Base-by-base conservation (phyloP, 345 rosid genomes). In the Syzygium aqueum region DNA sequence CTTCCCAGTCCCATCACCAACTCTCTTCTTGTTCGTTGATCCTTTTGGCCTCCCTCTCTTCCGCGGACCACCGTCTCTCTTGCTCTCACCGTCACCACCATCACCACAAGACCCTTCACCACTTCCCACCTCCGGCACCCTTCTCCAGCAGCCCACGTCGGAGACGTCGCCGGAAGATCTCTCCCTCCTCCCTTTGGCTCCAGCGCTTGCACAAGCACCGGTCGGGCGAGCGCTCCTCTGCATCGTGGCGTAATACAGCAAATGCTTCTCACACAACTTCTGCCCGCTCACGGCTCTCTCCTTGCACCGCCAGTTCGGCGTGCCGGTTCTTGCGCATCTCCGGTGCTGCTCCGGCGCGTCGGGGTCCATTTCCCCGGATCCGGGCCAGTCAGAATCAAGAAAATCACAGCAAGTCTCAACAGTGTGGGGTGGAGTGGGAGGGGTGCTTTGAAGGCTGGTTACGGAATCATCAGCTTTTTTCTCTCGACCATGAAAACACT, bases 31-130 rank as follows among this genome's bases (percentile, higher is more conserved):
- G 59, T 51, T 84, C 88, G 46, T 53, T 22, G 78, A 87, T 25
- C 86, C 86, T 86, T 84, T 86, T 51, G 87, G 91, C 53, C 63
- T 77, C 51, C 88, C 88, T 61, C 56, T 54, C 52, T 84, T 37
- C 82, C 82, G 82, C 12, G 14, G 49, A 37, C 82, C 82, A 4
- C 49, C 82, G 40, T 30, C 59, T 11, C 86, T 43, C 53, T 54
- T 83, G 84, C 86, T 78, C 37, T 4, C n/a, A 33, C 77, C 51
- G 30, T 53, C 84, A 28, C 51, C 46, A 5, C 49, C 63, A 82
- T 15, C 65, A 51, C 28, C 23, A 5, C 46, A 19, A 22, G 40
- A 11, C 53, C 16, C 65, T 25, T 85, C 84, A 25, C 53, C 10
- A 14, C 53, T 46, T 15, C 53, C 53, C 43, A 73, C 14, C 82